Conservation (phyloP, 805 yeast genomes). For the Wickerhamomyces mucosus region DNA sequence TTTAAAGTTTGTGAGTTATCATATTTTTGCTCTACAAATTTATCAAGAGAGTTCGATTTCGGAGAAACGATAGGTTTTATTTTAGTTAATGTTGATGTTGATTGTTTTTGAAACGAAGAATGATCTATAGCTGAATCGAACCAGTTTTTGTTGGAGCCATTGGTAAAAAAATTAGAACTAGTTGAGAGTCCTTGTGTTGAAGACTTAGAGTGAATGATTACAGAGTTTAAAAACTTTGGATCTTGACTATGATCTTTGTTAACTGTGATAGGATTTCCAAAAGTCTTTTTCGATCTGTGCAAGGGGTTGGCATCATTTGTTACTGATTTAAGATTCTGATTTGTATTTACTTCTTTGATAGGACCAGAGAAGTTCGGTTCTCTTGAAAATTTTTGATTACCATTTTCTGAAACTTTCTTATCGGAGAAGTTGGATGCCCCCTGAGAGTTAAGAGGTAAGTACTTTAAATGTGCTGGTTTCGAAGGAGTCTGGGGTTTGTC, state of each 20-base stretch:
- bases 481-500: constrained; percentile 3
- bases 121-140: no score
- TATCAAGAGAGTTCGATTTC: no score
- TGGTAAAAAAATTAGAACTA: constrained; percentile 1
- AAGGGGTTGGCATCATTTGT: no score
- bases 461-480: constrained; percentile 5
- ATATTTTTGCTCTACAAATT: constrained; percentile 1
- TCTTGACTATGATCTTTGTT: background rate
- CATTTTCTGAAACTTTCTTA: constrained; percentile 10
- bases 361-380: no score
- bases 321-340: no score
- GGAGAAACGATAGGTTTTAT: constrained; percentile 8
- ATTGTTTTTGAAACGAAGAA: background rate
- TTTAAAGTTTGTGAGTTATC: constrained; percentile 2
- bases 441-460: no score
- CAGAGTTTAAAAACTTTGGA: background rate
- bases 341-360: no score
- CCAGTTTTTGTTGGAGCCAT: constrained; percentile 1
- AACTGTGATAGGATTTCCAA: background rate
- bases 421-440: background rate
- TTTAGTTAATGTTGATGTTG: background rate
- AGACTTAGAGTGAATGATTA: background rate
- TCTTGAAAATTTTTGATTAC: constrained; percentile 1
- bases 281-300: no score
- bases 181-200: constrained; percentile 3